Conservation (phyloP, 2,329 filamentous ascomycete genomes). For the Teratosphaeria gauchensis region DNA sequence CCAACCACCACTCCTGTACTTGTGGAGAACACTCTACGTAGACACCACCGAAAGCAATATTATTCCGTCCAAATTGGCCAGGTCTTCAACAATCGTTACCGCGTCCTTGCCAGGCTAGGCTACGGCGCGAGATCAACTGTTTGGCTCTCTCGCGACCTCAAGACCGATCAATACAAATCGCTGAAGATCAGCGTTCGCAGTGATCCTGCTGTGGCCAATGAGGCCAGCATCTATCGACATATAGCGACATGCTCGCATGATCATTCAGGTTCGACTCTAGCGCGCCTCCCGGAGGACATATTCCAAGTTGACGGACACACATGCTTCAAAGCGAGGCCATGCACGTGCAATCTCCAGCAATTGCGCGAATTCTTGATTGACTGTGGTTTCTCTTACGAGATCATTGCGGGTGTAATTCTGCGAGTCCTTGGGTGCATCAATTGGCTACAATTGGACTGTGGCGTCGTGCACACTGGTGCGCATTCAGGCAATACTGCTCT, state of each 20-base stretch:
- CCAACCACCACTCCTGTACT: not conserved
- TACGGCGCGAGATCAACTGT: conserved; percentile 3
- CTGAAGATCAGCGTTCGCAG: not conserved
- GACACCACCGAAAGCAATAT: not conserved
- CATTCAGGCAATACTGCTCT: too few relatives aligned
- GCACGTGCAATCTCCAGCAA: not conserved
- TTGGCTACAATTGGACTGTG: not conserved
- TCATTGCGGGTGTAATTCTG: not conserved
- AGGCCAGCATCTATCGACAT: not conserved
- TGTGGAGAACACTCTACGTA: not conserved
- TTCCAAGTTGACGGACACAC: not conserved
- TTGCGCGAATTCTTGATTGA: not conserved
- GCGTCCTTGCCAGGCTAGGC: conserved; percentile 3
- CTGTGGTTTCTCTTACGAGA: not conserved
- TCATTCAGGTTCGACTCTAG: not conserved
- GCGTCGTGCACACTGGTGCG: not conserved
- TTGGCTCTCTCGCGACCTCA: conserved; percentile 3
- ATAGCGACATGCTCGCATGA: not conserved
- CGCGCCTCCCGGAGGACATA: not conserved
- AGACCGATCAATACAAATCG: not conserved
- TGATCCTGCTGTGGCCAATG: not conserved
- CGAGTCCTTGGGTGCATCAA: not conserved
- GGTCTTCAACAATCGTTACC: conserved; percentile 1
- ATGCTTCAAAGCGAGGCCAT: not conserved
- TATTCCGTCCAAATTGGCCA: conserved; percentile 2